phyloP scores from a whole-genome alignment of 176 grass and related monocot genomes.

The Cenchrus americanus region DNA sequence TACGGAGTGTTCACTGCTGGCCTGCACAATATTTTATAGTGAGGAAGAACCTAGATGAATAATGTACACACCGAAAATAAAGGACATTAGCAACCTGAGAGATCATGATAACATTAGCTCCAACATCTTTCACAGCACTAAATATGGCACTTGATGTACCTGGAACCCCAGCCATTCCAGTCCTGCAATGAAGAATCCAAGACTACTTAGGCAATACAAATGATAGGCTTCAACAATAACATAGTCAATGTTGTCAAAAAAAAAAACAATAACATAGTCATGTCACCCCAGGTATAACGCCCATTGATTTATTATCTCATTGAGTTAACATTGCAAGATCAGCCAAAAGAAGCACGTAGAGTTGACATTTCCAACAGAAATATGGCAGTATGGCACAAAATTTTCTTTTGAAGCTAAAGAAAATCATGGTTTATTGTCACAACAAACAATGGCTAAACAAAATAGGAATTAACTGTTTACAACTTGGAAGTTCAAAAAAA shows the following conservation, averaged over 20 bases:
- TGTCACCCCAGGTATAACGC: neutral
- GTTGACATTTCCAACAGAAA: neutral
- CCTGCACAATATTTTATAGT: conserved; percentile 61
- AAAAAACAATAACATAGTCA: conserved; percentile 27
- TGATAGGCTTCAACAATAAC: conserved; percentile 26
- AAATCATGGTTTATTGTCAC: conserved; percentile 4
- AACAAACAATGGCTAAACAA: conserved; percentile 16
- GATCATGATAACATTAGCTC: conserved; percentile 99
- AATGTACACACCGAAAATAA: conserved; percentile 21
- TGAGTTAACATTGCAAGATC: conserved; percentile 9
- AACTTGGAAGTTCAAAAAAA: conserved; percentile 8
- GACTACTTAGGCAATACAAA: conserved; percentile 37
- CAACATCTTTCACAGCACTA: conserved; percentile 86
- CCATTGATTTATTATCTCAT: neutral
- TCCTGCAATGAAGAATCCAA: conserved; percentile 61
- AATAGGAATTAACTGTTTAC: conserved; percentile 21
- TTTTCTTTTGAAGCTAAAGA: conserved; percentile 30
- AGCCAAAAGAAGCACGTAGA: conserved; percentile 9
- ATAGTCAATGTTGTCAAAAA: no score
- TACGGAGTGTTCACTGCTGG: conserved; percentile 97
- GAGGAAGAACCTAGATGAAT: conserved; percentile 43
- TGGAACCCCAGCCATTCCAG: conserved; percentile 99
- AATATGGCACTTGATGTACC: conserved; percentile 95
- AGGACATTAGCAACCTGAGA: conserved; percentile 71
- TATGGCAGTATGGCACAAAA: conserved; percentile 10